Conservation (phyloP, 2,329 filamentous ascomycete species). For the Aschersonia sp. region DNA sequence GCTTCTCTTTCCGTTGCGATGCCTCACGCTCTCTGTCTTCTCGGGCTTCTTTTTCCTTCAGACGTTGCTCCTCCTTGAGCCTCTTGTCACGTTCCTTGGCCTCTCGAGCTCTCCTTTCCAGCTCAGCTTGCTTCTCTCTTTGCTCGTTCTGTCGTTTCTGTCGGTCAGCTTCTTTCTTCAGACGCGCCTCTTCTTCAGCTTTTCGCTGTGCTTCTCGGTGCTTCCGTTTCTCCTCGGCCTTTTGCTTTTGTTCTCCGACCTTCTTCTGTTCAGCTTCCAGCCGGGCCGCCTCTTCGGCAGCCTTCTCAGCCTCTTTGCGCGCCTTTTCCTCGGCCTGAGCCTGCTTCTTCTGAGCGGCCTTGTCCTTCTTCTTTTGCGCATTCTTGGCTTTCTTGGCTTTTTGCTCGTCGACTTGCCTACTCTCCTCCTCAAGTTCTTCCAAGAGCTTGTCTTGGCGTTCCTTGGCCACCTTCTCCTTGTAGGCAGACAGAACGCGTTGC, state of each 20-base stretch:
- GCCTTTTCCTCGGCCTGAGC: constrained; percentile 84
- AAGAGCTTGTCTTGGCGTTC: constrained; percentile 85
- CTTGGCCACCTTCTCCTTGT: constrained; percentile 88
- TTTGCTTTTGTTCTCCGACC: constrained; percentile 65
- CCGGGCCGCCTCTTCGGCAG: constrained; percentile 67
- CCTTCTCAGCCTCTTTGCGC: constrained; percentile 75
- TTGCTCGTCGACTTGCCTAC: constrained; percentile 57
- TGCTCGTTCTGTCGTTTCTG: constrained; percentile 69
- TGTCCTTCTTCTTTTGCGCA: constrained; percentile 90
- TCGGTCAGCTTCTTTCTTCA: constrained; percentile 75
- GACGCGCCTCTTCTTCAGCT: constrained; percentile 76
- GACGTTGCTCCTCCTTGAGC: constrained; percentile 67
- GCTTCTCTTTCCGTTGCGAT: constrained; percentile 46
- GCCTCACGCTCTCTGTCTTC: constrained; percentile 60
- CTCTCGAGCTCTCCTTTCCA: constrained; percentile 62
- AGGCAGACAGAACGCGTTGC: constrained; percentile 90
- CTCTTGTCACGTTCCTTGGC: constrained; percentile 62
- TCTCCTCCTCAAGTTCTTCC: constrained; percentile 82
- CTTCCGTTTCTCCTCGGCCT: constrained; percentile 78
- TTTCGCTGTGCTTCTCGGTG: constrained; percentile 86
- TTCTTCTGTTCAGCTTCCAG: constrained; percentile 66
- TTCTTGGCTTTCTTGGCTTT: constrained; percentile 91
- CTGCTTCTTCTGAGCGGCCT: constrained; percentile 78
- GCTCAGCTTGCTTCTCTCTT: constrained; percentile 70
- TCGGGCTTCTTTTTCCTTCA: constrained; percentile 63